Conservation (phyloP, 2,329 filamentous ascomycete species). For the Teratosphaeria pseudoeucalypti region DNA sequence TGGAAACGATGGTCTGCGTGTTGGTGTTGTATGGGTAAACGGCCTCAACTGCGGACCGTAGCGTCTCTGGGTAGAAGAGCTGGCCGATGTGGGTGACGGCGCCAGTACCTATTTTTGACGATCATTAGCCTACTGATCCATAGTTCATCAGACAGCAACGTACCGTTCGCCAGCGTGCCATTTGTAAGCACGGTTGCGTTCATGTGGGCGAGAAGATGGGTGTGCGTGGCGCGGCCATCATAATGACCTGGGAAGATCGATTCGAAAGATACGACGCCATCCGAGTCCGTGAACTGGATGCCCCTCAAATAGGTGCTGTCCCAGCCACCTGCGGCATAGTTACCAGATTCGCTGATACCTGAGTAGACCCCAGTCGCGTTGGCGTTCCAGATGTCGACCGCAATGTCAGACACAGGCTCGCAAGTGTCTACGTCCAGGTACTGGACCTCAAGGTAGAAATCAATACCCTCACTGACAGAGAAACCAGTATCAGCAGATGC, state of each 20-base stretch:
- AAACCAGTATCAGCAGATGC: background rate
- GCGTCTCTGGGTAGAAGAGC: constrained; percentile 52
- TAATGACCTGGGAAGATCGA: constrained; percentile 38
- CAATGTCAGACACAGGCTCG: constrained; percentile 31
- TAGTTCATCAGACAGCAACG: constrained; percentile 30
- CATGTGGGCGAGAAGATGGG: constrained; percentile 31
- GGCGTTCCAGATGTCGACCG: constrained; percentile 33
- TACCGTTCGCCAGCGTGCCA: constrained; percentile 42
- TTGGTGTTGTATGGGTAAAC: constrained; percentile 36
- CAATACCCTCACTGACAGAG: constrained; percentile 27
- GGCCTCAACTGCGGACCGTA: constrained; percentile 43
- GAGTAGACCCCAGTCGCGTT: constrained; percentile 37
- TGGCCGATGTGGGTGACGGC: constrained; percentile 47
- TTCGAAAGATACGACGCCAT: constrained; percentile 34
- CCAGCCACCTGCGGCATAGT: constrained; percentile 14
- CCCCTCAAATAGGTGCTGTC: constrained; percentile 24
- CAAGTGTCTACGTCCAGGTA: constrained; percentile 36
- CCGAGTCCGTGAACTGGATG: constrained; percentile 30
- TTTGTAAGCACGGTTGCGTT: constrained; percentile 31
- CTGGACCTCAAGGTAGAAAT: constrained; percentile 34
- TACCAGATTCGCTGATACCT: constrained; percentile 24
- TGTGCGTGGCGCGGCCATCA: constrained; percentile 31
- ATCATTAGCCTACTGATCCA: background rate
- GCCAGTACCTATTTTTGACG: constrained; percentile 15
- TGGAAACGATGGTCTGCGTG: constrained; percentile 35